Percentiles rank a stretch among this genome's conserved stretches.
Conservation (phyloP, 164 flowering plant genomes). For the Hamamelis virginiana region DNA sequence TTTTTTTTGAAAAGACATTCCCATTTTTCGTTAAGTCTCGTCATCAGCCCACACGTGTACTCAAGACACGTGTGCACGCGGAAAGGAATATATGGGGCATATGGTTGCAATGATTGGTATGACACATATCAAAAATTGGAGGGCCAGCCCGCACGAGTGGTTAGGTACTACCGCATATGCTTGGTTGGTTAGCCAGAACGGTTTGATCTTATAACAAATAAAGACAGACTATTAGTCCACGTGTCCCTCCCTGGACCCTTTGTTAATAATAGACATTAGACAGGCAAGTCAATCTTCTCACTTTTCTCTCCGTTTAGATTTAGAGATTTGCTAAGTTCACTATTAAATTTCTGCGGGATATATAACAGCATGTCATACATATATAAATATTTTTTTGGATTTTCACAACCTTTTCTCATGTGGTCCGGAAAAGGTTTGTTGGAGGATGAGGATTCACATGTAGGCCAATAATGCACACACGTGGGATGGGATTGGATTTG, state of each 20-base stretch:
- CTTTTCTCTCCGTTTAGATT: neutral
- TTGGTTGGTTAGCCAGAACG: too few relatives aligned
- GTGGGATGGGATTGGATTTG: too few relatives aligned
- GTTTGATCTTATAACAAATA: neutral
- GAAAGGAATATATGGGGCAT: neutral
- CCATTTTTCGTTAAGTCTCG: conserved; percentile 2
- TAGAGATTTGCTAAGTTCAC: neutral
- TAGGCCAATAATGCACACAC: conserved; percentile 34
- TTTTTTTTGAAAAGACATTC: too few relatives aligned
- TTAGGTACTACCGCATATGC: neutral
- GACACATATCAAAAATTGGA: neutral
- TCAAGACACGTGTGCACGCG: too few relatives aligned
- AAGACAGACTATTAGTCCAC: conserved; percentile 6
- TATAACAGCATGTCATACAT: too few relatives aligned
- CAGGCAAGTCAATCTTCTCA: neutral
- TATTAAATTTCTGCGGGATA: too few relatives aligned
- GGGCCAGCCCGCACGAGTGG: conserved; percentile 54
- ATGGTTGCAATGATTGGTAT: conserved; percentile 35
- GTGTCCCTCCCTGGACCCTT: neutral
- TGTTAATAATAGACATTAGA: neutral
- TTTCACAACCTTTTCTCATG: too few relatives aligned
- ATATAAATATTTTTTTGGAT: too few relatives aligned
- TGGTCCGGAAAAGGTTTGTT: conserved; percentile 3
- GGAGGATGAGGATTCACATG: conserved; percentile 28
- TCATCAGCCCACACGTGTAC: conserved; percentile 31